A percentile compares a stretch with the other conserved stretches of the same genome.
Evolutionary conservation across 768 basidiomycete species (phyloP).

Genomic region (Pleurotus ostreatus): DNA sequence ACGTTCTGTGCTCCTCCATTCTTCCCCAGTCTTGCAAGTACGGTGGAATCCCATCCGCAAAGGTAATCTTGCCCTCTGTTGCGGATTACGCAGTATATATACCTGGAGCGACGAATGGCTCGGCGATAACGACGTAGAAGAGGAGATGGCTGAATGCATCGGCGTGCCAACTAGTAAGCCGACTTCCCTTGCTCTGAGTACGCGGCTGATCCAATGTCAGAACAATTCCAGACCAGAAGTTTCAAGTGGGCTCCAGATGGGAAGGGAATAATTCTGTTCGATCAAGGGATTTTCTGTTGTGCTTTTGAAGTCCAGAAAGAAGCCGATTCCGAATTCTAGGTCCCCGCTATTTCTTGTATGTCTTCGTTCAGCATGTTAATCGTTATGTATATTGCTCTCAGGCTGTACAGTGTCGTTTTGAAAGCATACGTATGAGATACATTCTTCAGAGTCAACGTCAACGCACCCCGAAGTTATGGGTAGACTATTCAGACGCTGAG

Average conservation of each 20-base stretch:
- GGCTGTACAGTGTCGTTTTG: no score
- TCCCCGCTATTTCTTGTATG: no score
- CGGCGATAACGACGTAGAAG: constrained; percentile 43
- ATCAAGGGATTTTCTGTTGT: constrained; percentile 80
- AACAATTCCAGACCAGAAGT: constrained; percentile 67
- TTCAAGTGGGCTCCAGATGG: constrained; percentile 85
- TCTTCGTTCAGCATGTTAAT: no score
- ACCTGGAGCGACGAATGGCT: constrained; percentile 85
- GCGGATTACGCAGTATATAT: constrained; percentile 63
- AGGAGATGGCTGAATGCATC: constrained; percentile 88
- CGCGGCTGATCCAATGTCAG: constrained; percentile 28
- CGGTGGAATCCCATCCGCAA: constrained; percentile 85
- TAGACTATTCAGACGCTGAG: no score
- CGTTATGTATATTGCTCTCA: no score
- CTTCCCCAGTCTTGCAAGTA: constrained; percentile 57
- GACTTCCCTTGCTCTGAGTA: constrained; percentile 14
- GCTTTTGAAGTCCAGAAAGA: constrained; percentile 72
- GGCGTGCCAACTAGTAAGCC: constrained; percentile 80
- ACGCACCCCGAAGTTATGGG: no score
- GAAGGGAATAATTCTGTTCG: constrained; percentile 70
- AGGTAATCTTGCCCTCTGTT: constrained; percentile 65
- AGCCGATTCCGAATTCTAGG: no score
- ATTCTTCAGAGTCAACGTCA: no score
- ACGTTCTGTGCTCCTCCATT: constrained; percentile 65
- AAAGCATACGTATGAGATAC: no score